Evolutionary conservation across 257 asterid genomes (phyloP), one percentile per base, ranked within the genome.

Genomic region (Solanum medicagineum): DNA sequence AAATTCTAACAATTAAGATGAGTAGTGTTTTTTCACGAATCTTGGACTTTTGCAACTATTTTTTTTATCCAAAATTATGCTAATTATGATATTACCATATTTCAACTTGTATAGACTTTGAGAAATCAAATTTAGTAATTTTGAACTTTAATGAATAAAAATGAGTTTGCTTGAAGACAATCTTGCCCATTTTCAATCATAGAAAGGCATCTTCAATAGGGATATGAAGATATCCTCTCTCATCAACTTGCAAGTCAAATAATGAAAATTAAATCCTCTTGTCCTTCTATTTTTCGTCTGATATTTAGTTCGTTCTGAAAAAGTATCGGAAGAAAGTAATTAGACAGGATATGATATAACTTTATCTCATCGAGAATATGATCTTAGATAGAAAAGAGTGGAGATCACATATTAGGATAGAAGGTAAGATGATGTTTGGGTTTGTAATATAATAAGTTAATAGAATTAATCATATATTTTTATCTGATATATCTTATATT

Each of bases 131-230:
- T 26, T 12, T 11, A 59, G 42, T 71, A 13, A 36, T 16, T 71
- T 4, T 73, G 32, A 73, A 17, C 32, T 40, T 55, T 73, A 22
- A 26, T 85, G 71, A 88, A 49, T 51, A 65, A 68, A 47, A 66
- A 12, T 68, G 69, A 80, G 77, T 63, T 63, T 85, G 55, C 77
- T 69, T 86, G 66, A 36, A 74, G 84, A 86, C 85, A 81, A 29
- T 49, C 24, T 84, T 82, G 24, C 85, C 79, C 82, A 57, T 86
- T 55, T 22, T 68, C 90, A 87, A 86, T 87, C 83, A 69, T 85
- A 55, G 24, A 85, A 87, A 87, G 87, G 90, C 87, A 88, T 89
- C 81, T 81, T 63, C 71, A 80, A 65, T 63, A 84, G 86, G 19
- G 29, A 74, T 57, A 80, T 83, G 83, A 26, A 85, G 77, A 87